A percentile compares a stretch with the other conserved stretches of the same genome.
Evolutionary conservation across 2,329 filamentous ascomycete genomes (phyloP).

Genomic region (Aurifilum marmelostoma): DNA sequence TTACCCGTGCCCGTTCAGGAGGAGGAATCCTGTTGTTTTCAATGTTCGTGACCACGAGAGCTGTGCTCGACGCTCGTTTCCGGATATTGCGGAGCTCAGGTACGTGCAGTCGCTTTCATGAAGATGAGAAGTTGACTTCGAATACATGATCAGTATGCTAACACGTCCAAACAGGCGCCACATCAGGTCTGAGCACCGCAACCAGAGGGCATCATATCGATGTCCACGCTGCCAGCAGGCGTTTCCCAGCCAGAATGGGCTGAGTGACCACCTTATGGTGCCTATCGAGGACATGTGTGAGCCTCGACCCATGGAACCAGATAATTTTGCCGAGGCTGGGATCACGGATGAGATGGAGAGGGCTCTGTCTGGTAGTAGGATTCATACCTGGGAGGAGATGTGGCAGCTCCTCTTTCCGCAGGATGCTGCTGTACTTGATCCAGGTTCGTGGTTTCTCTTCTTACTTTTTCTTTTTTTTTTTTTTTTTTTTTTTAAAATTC

Average conservation of each 20-base stretch:
- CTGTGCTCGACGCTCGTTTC: slow-evolving; percentile 24
- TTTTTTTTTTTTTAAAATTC: background rate
- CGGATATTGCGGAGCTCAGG: slow-evolving; percentile 25
- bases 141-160: background rate
- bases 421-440: slow-evolving; percentile 20
- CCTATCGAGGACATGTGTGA: slow-evolving; percentile 28
- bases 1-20: slow-evolving; percentile 27
- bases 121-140: too few species aligned
- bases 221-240: slow-evolving; percentile 26
- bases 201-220: slow-evolving; percentile 4
- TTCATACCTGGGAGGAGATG: slow-evolving; percentile 22
- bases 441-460: slow-evolving; percentile 14
- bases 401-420: slow-evolving; percentile 27
- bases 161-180: slow-evolving; percentile 17
- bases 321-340: slow-evolving; percentile 12
- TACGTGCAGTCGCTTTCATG: background rate
- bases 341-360: slow-evolving; percentile 26
- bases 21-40: slow-evolving; percentile 24
- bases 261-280: slow-evolving; percentile 25
- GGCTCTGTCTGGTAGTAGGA: slow-evolving; percentile 11
- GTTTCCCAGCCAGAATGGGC: slow-evolving; percentile 12
- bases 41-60: slow-evolving; percentile 28
- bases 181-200: slow-evolving; percentile 19
- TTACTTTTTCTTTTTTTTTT: background rate
- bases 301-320: background rate